Evolutionary conservation across 2,329 filamentous ascomycete species (phyloP).

Genomic region (Berkeleyomyces rouxiae): DNA sequence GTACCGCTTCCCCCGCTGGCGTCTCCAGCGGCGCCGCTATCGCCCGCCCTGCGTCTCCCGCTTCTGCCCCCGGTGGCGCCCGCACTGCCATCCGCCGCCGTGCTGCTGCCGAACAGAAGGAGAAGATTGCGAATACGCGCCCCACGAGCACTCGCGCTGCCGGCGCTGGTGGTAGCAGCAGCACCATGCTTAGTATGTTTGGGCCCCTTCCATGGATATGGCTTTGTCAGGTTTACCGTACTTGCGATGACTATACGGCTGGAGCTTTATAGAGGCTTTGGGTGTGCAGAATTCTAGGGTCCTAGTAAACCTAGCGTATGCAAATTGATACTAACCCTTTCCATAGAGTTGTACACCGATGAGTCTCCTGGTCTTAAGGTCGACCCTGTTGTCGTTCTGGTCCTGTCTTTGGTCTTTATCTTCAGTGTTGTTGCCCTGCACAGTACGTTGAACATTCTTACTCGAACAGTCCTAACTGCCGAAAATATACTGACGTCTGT

Average conservation of each 20-base stretch:
- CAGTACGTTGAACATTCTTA: conserved; percentile 43
- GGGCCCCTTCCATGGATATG: neutral
- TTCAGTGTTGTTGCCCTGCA: conserved; percentile 96
- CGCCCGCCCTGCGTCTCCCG: conserved; percentile 68
- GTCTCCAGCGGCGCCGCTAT: conserved; percentile 51
- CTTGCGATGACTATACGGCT: neutral
- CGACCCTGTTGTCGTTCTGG: conserved; percentile 91
- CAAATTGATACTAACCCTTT: neutral
- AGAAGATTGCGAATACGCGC: conserved; percentile 85
- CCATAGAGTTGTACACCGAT: conserved; percentile 79
- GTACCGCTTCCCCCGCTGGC: conserved; percentile 39
- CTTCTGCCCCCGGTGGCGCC: conserved; percentile 69
- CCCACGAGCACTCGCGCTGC: conserved; percentile 85
- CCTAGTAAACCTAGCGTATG: neutral
- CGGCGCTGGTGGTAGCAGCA: conserved; percentile 87
- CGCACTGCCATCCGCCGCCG: conserved; percentile 90
- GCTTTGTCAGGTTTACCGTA: neutral
- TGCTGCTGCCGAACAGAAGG: conserved; percentile 91
- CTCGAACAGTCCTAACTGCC: neutral
- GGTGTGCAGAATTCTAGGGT: too few relatives aligned
- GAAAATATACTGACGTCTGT: conserved; percentile 14
- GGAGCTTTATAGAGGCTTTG: too few relatives aligned
- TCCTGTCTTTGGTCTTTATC: conserved; percentile 93
- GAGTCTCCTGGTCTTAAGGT: conserved; percentile 96
- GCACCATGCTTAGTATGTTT: conserved; percentile 88